Percentiles rank a stretch among this genome's conserved stretches.
These are phyloP conservation scores for Aspergillus nomiae DNA, from an alignment of 2,329 filamentous ascomycete species.

Conservation along the genomic window DNA sequence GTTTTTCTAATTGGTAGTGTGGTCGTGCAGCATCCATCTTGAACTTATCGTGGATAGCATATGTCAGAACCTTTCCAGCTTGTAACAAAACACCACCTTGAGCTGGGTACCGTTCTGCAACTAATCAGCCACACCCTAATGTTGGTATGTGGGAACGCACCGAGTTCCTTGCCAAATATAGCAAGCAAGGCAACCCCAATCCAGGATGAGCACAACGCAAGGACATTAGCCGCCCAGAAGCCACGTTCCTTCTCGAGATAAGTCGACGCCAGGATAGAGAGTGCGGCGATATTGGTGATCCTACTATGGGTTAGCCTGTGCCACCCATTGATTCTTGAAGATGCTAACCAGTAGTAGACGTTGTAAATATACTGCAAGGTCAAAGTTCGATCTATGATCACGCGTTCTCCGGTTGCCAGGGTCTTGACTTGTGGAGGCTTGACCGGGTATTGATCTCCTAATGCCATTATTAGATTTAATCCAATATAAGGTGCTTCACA, in stretches of 20 bases:
- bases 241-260: constrained; percentile 7
- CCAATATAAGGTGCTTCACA: background rate
- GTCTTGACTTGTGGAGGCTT: background rate
- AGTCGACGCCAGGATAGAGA: constrained; percentile 1
- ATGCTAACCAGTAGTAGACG: constrained; percentile 11
- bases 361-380: constrained; percentile 10
- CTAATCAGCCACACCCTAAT: background rate
- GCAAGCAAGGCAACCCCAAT: background rate
- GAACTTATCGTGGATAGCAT: background rate
- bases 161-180: constrained; percentile 1
- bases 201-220: constrained; percentile 2
- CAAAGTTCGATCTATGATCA: constrained; percentile 1
- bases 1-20: background rate
- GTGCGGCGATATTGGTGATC: constrained; percentile 5
- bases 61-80: constrained; percentile 3
- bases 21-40: constrained; percentile 3
- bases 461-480: background rate
- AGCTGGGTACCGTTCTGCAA: background rate
- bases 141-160: background rate
- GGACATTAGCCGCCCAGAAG: constrained; percentile 9
- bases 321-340: background rate
- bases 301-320: background rate
- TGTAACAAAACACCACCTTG: background rate
- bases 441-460: constrained; percentile 3
- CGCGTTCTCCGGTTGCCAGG: background rate